Percentiles rank a stretch among this genome's conserved stretches.
phyloP scores from a whole-genome alignment of 495 filamentous ascomycete species.

The Aspergillus steynii region DNA sequence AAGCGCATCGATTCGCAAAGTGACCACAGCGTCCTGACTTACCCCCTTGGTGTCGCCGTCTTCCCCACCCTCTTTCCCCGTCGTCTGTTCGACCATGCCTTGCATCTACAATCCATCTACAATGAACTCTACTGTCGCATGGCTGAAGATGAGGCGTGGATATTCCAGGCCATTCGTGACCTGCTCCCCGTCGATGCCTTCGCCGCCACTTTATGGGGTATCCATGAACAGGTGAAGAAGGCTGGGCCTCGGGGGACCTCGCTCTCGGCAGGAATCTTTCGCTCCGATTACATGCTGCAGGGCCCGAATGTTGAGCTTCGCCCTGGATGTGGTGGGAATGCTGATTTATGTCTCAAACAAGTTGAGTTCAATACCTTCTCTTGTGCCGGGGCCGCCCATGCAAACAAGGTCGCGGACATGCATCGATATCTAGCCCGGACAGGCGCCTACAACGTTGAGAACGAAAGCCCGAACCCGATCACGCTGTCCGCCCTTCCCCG shows the following conservation, averaged over 20 bases:
- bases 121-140: constrained; percentile 80
- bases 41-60: constrained; percentile 74
- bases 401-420: constrained; percentile 61
- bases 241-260: constrained; percentile 60
- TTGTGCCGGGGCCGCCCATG: constrained; percentile 70
- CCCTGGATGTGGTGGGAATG: too few relatives aligned
- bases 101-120: constrained; percentile 67
- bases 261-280: constrained; percentile 74
- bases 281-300: constrained; percentile 92
- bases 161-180: constrained; percentile 41
- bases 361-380: constrained; percentile 93
- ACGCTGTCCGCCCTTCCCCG: constrained; percentile 53
- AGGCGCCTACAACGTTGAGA: constrained; percentile 18
- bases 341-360: constrained; percentile 61
- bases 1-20: constrained; percentile 55
- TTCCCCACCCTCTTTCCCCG: constrained; percentile 80
- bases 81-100: constrained; percentile 67
- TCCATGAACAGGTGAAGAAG: constrained; percentile 69
- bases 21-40: constrained; percentile 64
- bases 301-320: neutral
- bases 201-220: constrained; percentile 72
- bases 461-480: constrained; percentile 17
- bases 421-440: constrained; percentile 47
- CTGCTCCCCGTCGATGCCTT: constrained; percentile 65
- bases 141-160: constrained; percentile 71